phyloP scores from a whole-genome alignment of 202 grass and related monocot genomes.

The Schoenoplectus triqueter region DNA sequence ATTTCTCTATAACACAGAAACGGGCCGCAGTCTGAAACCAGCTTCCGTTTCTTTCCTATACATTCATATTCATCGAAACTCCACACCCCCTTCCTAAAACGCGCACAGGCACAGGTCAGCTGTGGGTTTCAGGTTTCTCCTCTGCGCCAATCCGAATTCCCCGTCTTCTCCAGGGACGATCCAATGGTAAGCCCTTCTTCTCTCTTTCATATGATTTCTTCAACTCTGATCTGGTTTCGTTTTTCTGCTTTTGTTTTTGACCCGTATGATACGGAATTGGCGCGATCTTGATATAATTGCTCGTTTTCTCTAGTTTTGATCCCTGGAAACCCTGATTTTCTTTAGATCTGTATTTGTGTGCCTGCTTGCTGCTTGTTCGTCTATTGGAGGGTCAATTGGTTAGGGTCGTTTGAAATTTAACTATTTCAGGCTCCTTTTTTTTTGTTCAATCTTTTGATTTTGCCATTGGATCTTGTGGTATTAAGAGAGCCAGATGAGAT shows the following conservation, averaged over 20 bases:
- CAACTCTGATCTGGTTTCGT: background rate
- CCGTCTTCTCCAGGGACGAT: conserved; percentile 5
- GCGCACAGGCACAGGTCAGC: conserved; percentile 18
- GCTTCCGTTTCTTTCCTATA: background rate
- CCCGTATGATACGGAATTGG: background rate
- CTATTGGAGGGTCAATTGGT: background rate
- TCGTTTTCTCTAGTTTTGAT: background rate
- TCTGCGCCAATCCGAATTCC: background rate
- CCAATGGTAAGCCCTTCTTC: conserved; percentile 11
- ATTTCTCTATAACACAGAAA: no score
- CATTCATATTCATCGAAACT: background rate
- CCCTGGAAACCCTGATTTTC: background rate
- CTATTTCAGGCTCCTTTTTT: no score
- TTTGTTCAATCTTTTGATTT: background rate
- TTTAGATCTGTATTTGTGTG: background rate
- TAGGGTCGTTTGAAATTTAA: background rate
- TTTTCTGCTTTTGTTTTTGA: background rate
- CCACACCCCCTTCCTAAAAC: background rate
- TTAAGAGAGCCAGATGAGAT: background rate
- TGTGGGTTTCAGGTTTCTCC: background rate
- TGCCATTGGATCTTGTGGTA: background rate
- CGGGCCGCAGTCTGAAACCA: background rate
- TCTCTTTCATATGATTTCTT: background rate
- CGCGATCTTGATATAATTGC: background rate
- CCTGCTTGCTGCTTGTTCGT: background rate